Evolutionary conservation across 257 asterid genomes (phyloP).

Genomic region (Rhazya stricta): DNA sequence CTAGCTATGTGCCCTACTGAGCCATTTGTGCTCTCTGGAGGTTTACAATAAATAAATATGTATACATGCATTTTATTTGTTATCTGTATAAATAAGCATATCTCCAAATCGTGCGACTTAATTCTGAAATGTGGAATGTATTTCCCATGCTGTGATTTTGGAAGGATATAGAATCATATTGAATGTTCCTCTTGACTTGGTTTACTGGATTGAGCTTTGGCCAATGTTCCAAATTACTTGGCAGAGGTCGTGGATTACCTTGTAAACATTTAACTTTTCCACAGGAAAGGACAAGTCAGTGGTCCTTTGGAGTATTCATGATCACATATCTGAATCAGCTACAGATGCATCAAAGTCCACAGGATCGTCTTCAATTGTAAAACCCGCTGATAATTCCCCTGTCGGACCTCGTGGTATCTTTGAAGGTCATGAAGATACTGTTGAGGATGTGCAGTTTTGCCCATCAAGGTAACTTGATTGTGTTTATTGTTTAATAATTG

Average conservation of each 20-base stretch:
- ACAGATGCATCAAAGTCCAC: slow-evolving; percentile 49
- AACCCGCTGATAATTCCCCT: slow-evolving; percentile 67
- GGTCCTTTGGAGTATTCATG: slow-evolving; percentile 96
- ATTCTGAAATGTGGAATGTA: neutral
- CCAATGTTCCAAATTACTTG: neutral
- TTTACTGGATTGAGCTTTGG: neutral
- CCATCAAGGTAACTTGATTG: slow-evolving; percentile 68
- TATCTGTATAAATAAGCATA: neutral
- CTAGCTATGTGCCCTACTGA: slow-evolving; percentile 95
- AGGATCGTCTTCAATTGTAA: slow-evolving; percentile 58
- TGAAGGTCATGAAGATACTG: slow-evolving; percentile 87
- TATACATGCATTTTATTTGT: neutral
- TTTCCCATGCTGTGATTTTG: neutral
- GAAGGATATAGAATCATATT: neutral
- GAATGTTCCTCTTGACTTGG: neutral
- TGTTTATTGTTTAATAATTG: slow-evolving; percentile 3
- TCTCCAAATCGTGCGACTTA: neutral
- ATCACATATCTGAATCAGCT: slow-evolving; percentile 81
- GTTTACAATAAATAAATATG: slow-evolving; percentile 29
- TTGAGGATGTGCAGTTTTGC: slow-evolving; percentile 96
- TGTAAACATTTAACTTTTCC: slow-evolving; percentile 3
- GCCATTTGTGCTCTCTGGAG: slow-evolving; percentile 99
- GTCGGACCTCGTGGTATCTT: slow-evolving; percentile 92
- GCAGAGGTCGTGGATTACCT: neutral
- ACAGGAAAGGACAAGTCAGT: slow-evolving; percentile 95